Evolutionary conservation across 495 filamentous ascomycete genomes (phyloP).

Genomic region (Hypoxylon perforatum): DNA sequence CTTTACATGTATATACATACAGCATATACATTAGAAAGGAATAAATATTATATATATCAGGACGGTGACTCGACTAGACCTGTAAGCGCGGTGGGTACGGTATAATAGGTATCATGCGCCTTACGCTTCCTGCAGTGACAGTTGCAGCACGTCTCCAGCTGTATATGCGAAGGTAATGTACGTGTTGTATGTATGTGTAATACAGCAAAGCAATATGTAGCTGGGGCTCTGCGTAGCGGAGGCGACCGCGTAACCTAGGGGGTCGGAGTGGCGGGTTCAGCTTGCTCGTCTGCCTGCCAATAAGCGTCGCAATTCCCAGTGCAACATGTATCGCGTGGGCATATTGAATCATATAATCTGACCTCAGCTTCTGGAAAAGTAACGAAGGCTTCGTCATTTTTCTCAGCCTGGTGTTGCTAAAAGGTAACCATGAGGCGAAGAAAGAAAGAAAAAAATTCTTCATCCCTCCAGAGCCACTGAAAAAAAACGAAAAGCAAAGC

Average conservation of each 20-base stretch:
- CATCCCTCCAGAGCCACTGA: slow-evolving; percentile 29
- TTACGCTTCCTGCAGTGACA: not conserved
- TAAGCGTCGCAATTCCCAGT: not conserved
- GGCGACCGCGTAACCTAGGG: slow-evolving; percentile 4
- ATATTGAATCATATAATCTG: slow-evolving; percentile 28
- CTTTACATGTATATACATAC: not conserved
- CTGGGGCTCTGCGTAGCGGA: slow-evolving; percentile 18
- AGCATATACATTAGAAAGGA: too few species aligned
- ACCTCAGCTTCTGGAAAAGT: slow-evolving; percentile 31
- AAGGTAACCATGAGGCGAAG: slow-evolving; percentile 15
- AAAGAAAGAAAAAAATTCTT: slow-evolving; percentile 17
- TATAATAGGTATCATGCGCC: not conserved
- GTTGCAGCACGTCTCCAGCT: slow-evolving; percentile 17
- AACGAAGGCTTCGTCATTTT: slow-evolving; percentile 3
- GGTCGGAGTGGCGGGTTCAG: slow-evolving; percentile 26
- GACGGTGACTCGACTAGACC: not conserved
- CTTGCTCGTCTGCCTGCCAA: slow-evolving; percentile 24
- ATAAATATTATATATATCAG: too few species aligned
- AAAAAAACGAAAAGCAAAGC: not conserved
- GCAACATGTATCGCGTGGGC: slow-evolving; percentile 21
- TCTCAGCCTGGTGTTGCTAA: slow-evolving; percentile 6
- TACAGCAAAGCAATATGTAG: slow-evolving; percentile 5
- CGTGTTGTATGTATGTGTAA: not conserved
- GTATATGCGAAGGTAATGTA: not conserved
- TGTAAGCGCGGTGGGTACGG: not conserved